phyloP scores from a whole-genome alignment of 2,329 filamentous ascomycete species.

The Talaromyces pinophilus region DNA sequence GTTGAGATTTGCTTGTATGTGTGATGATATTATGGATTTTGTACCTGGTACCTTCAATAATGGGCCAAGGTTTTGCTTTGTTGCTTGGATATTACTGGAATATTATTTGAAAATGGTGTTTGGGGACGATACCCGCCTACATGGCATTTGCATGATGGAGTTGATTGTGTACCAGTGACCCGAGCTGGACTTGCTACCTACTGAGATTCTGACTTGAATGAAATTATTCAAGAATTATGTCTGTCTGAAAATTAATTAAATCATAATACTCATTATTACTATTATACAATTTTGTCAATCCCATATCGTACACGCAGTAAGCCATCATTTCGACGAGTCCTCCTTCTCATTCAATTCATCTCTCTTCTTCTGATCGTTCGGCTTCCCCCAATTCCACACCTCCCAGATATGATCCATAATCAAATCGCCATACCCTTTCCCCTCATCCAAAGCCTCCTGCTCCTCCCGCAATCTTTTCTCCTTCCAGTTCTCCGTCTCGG shows the following conservation, averaged over 20 bases:
- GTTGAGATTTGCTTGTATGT: conserved; percentile 1
- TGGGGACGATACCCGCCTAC: conserved; percentile 1
- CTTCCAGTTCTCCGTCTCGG: conserved; percentile 48
- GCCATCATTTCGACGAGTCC: not conserved
- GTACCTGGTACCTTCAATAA: not conserved
- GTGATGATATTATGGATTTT: not conserved
- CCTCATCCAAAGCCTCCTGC: conserved; percentile 44
- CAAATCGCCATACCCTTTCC: conserved; percentile 49
- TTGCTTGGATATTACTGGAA: not conserved
- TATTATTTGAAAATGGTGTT: not conserved
- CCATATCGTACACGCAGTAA: not conserved
- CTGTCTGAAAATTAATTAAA: not conserved
- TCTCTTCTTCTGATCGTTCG: conserved; percentile 25
- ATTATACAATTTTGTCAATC: not conserved
- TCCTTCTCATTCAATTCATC: conserved; percentile 16
- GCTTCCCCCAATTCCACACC: conserved; percentile 46
- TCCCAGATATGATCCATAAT: conserved; percentile 51
- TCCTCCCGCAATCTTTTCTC: conserved; percentile 45
- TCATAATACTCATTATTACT: conserved; percentile 9
- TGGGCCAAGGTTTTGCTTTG: not conserved
- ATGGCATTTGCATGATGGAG: not conserved
- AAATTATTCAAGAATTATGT: not conserved
- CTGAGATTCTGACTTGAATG: not conserved
- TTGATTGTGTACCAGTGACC: not conserved
- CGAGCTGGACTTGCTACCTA: not conserved